These are phyloP conservation scores for Termitomyces sp. DNA, from an alignment of 768 basidiomycete species.

Conservation along the genomic window DNA sequence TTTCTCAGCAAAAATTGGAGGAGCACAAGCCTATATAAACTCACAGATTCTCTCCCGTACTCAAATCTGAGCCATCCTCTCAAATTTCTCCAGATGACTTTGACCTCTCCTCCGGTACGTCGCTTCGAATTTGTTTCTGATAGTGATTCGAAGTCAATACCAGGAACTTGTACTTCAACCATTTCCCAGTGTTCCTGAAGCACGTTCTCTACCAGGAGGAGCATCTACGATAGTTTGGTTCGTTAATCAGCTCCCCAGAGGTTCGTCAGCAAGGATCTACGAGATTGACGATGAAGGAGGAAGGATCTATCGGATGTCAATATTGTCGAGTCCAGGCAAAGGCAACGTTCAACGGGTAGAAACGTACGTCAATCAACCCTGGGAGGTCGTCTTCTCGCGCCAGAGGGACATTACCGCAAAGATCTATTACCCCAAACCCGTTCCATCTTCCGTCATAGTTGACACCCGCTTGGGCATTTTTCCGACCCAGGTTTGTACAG, in stretches of 20 bases:
- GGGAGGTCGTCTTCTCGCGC: conserved; percentile 6
- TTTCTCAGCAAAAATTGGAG: not conserved
- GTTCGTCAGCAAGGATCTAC: not conserved
- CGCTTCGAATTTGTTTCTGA: not conserved
- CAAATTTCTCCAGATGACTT: not conserved
- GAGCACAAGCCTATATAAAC: not conserved
- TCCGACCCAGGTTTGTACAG: not conserved
- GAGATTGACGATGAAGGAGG: not conserved
- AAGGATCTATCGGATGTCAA: no score
- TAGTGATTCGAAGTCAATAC: not conserved
- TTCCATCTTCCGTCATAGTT: not conserved
- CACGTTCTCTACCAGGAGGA: not conserved
- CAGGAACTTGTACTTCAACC: not conserved
- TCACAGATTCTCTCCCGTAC: not conserved
- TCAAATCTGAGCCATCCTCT: not conserved
- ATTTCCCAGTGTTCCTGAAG: not conserved
- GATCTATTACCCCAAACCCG: not conserved
- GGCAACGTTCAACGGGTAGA: no score
- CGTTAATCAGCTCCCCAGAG: not conserved
- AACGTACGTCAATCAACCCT: conserved; percentile 2
- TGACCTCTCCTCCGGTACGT: not conserved
- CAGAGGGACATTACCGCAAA: not conserved
- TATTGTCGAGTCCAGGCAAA: no score
- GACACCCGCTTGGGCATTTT: not conserved
- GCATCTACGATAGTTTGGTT: not conserved